Evolutionary conservation across 805 yeast genomes (phyloP).

Genomic region (Kluyveromyces siamensis): DNA sequence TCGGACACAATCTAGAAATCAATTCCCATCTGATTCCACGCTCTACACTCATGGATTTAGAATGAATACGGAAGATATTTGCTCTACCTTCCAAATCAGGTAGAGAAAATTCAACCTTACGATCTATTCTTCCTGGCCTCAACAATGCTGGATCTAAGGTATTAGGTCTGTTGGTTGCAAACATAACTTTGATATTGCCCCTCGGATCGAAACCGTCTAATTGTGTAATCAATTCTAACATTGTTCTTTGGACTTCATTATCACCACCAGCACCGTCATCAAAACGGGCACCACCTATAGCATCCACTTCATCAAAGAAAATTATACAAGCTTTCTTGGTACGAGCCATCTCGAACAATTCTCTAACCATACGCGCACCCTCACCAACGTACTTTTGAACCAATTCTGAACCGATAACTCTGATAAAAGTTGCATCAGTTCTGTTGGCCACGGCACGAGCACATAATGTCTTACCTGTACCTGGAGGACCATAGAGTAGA

Average conservation of each 20-base stretch:
- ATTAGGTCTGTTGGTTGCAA: conserved; percentile 97
- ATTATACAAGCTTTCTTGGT: conserved; percentile 97
- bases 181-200: conserved; percentile 98
- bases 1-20: conserved; percentile 94
- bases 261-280: conserved; percentile 99
- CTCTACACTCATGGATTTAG: conserved; percentile 96
- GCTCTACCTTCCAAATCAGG: conserved; percentile 98
- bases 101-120: conserved; percentile 93
- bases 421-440: conserved; percentile 96
- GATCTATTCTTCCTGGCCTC: conserved; percentile 98
- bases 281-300: conserved; percentile 99
- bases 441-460: conserved; percentile 99
- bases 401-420: conserved; percentile 96
- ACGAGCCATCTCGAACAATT: conserved; percentile 97
- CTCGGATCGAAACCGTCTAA: conserved; percentile 98
- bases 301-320: conserved; percentile 97
- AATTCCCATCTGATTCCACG: conserved; percentile 98
- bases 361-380: conserved; percentile 99
- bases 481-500: conserved; percentile 94
- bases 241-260: conserved; percentile 97
- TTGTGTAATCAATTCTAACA: conserved; percentile 96
- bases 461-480: conserved; percentile 96
- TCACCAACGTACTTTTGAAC: conserved; percentile 99
- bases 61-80: conserved; percentile 92
- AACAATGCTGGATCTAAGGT: conserved; percentile 95